A percentile compares a stretch with the other conserved stretches of the same genome.
phyloP scores from a whole-genome alignment of 495 filamentous ascomycete species.

The Penicillium verhagenii region DNA sequence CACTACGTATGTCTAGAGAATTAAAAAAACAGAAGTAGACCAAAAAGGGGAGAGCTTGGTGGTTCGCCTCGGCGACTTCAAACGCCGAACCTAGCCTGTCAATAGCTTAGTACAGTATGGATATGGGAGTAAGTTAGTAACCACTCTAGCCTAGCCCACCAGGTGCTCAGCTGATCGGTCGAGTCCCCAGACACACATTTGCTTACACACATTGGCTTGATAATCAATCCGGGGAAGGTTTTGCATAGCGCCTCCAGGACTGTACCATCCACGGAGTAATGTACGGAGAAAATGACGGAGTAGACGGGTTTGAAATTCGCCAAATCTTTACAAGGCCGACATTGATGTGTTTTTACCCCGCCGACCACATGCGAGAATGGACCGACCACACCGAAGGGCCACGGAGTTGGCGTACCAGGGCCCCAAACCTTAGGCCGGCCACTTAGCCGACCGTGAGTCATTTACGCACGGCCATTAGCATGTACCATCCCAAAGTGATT shows the following conservation, averaged over 20 bases:
- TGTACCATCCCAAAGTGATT: constrained; percentile 22
- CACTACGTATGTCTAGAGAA: neutral
- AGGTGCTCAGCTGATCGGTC: neutral
- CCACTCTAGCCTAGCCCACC: neutral
- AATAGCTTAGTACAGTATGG: neutral
- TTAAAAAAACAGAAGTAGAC: neutral
- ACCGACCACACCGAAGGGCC: constrained; percentile 1
- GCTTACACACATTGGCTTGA: constrained; percentile 4
- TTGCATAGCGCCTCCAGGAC: neutral
- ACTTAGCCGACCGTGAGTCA: constrained; percentile 27
- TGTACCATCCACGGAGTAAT: neutral
- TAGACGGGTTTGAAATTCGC: neutral
- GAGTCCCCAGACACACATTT: neutral
- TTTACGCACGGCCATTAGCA: constrained; percentile 20
- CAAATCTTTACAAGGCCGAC: too few species aligned
- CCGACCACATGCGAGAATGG: constrained; percentile 15
- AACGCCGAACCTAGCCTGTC: neutral
- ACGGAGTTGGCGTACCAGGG: neutral
- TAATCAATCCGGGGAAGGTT: constrained; percentile 17
- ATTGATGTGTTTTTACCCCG: constrained; percentile 17
- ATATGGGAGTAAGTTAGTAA: too few species aligned
- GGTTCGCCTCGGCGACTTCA: neutral
- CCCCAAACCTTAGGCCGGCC: constrained; percentile 4
- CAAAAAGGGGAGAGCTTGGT: neutral
- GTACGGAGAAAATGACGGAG: too few species aligned